Base-by-base conservation (phyloP, 208 protist genomes). In the Jaenimonas drosophilae region DNA sequence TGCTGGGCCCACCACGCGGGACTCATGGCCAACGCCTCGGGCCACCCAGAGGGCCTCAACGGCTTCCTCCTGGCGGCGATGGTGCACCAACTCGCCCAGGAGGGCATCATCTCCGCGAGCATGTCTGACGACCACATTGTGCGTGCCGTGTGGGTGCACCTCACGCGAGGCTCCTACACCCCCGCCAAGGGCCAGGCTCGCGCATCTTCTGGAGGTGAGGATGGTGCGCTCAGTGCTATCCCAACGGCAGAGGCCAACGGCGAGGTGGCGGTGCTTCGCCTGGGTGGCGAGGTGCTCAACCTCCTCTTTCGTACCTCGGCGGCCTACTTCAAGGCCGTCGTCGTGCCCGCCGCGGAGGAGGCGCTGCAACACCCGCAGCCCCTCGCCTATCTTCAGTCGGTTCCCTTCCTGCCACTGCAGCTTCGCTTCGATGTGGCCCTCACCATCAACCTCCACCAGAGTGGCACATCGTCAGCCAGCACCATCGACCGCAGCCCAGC, bases 1-100 rank as follows among this genome's bases (percentile, higher is more conserved):
- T 87, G 70, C 42, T 93, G 84, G 80, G 84, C 79, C 0, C 66
- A 79, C 48, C 84, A 93, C 59, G 59, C 64, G 1, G 84, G 84
- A 7, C 59, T 91, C 25, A 86, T 73, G 59, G 41, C 70, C 29
- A 46, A 64, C 41, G 50, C 71, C 20, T 83, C 76, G 0, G 76
- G 74, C 1, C 69, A 89, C 61, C 57, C 74, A 1, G 84, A 89
- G 40, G 73, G 59, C 4, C 49, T 92, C 33, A 89, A 77, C 53
- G 79, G 84, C 26, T 92, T 92, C 37, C 40, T 81, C n/a, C 14
- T 92, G 19, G 40, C 74, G 9, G 70, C 70, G 5, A 72, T 92
- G 63, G 55, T 92, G 16, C 42, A 84, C 29, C 59, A 57, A 5
- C 67, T 92, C 19, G 48, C 78, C 23, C 64, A 92, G 60, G 76